Evolutionary conservation across 192 early-diverging fungal genomes (phyloP), one percentile per base, ranked within the genome.

Genomic region (Backusella westeae): DNA sequence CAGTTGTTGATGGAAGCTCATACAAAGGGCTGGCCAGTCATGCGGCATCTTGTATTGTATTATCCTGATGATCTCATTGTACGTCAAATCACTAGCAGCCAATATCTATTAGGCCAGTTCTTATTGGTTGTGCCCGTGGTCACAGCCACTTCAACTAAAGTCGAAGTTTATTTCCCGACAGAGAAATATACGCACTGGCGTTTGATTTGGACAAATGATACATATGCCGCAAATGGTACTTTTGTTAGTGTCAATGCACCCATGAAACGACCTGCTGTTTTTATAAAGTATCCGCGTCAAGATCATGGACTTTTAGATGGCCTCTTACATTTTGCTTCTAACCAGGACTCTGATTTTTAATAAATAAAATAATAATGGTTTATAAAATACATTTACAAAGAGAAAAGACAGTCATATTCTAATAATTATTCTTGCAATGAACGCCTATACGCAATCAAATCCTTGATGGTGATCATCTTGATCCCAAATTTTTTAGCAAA

Each of bases 381-480:
- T 44, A 44, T 44, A 44, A 32, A 44, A 44, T 44, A 15, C 17
- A 44, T 44, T 17, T 44, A 44, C 42, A 44, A 15, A 39, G 38
- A 39, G 38, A 39, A 10, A 38, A 39, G 38, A 17, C 15, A 17
- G 17, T 44, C 1, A 17, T 19, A 9, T 9, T 59, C 23, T 59
- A 59, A 63, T 14, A 8, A 29, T 29, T 14, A 32, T 17, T 41
- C 66, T 74, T 59, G 74, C 34, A 67, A 35, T 46, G 29, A 67
- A 38, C 67, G 34, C 80, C 71, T 69, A 82, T 97, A 98, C 71
- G 89, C 83, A 53, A 92, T 91, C 4, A 98, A 82, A 74, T 96
- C 94, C 46, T 87, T 91, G 72, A 99, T 98, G 0, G 94, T 96
- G 53, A 99, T 92, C 70, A 99, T 71, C 83, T 90, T 95, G 52